Conservation (phyloP, 179 eudicot genomes). For the Amaranthus tricolor region DNA sequence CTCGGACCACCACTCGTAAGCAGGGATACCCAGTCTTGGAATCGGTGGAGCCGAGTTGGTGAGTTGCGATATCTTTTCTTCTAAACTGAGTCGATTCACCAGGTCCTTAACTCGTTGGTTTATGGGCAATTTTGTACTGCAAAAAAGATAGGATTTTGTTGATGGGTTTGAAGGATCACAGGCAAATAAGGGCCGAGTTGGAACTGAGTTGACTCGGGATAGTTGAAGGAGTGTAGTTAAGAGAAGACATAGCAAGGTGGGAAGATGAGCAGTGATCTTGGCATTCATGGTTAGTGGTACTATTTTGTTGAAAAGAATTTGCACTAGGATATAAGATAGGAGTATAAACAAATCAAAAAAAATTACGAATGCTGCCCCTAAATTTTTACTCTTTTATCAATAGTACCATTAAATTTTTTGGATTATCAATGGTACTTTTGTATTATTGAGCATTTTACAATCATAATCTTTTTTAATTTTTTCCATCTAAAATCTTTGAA, state of each 20-base stretch:
- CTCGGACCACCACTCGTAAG: conserved; percentile 97
- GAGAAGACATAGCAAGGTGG: neutral
- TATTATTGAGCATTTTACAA: no score
- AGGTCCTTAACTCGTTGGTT: conserved; percentile 47
- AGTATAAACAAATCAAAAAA: no score
- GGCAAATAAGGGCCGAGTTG: conserved; percentile 36
- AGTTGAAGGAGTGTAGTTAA: conserved; percentile 8
- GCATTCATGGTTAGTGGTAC: conserved; percentile 4
- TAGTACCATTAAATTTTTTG: no score
- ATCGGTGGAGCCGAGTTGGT: conserved; percentile 59
- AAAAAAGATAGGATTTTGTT: conserved; percentile 45
- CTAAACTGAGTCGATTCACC: conserved; percentile 53
- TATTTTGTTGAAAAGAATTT: neutral
- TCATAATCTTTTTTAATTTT: no score
- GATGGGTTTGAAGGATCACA: conserved; percentile 48
- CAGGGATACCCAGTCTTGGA: conserved; percentile 68
- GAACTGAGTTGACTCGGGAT: conserved; percentile 28
- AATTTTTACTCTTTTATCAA: no score
- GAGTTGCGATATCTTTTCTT: conserved; percentile 71
- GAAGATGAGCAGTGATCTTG: neutral
- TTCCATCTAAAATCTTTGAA: no score
- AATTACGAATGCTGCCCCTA: no score
- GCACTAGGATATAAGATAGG: no score
- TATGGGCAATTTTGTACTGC: conserved; percentile 45
- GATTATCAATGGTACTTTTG: no score